phyloP scores from a whole-genome alignment of 495 filamentous ascomycete species.

The Annulohypoxylon maeteangense region DNA sequence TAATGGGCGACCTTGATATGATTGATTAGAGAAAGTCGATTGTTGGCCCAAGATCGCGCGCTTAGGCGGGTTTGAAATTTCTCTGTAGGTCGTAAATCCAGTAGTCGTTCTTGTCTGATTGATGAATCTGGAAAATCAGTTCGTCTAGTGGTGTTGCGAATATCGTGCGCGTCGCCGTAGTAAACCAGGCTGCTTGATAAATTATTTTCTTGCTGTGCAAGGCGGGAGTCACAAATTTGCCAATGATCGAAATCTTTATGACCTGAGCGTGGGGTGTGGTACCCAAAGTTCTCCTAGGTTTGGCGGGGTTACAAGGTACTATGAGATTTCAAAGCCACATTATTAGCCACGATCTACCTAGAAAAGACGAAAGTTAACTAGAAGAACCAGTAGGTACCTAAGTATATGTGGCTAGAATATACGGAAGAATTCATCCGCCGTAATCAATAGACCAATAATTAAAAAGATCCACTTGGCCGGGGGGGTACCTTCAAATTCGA shows the following conservation, averaged over 20 bases:
- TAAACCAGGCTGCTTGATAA: not conserved
- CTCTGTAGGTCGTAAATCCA: slow-evolving; percentile 18
- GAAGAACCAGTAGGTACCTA: not conserved
- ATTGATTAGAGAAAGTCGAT: slow-evolving; percentile 23
- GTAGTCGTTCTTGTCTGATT: slow-evolving; percentile 3
- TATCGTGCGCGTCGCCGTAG: slow-evolving; percentile 17
- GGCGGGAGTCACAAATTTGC: slow-evolving; percentile 40
- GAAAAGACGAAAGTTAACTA: not conserved
- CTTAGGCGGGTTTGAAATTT: slow-evolving; percentile 32
- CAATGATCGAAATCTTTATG: slow-evolving; percentile 46
- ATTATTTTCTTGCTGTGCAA: slow-evolving; percentile 19
- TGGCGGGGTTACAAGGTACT: slow-evolving; percentile 36
- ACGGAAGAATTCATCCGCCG: slow-evolving; percentile 30
- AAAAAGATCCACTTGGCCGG: slow-evolving; percentile 14
- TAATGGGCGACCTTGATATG: slow-evolving; percentile 11
- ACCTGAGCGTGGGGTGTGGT: slow-evolving; percentile 46
- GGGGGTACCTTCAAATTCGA: slow-evolving; percentile 19
- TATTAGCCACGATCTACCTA: not conserved
- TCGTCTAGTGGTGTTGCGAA: not conserved
- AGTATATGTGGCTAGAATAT: slow-evolving; percentile 11
- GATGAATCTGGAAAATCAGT: not conserved
- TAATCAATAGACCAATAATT: not conserved
- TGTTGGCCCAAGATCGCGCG: slow-evolving; percentile 39
- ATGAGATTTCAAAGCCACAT: not conserved
- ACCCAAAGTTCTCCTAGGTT: slow-evolving; percentile 19